Percentiles rank a stretch among this genome's conserved stretches.
These are phyloP conservation scores for Alternaria viburni DNA, from an alignment of 2,329 filamentous ascomycete species.

Conservation along the genomic window DNA sequence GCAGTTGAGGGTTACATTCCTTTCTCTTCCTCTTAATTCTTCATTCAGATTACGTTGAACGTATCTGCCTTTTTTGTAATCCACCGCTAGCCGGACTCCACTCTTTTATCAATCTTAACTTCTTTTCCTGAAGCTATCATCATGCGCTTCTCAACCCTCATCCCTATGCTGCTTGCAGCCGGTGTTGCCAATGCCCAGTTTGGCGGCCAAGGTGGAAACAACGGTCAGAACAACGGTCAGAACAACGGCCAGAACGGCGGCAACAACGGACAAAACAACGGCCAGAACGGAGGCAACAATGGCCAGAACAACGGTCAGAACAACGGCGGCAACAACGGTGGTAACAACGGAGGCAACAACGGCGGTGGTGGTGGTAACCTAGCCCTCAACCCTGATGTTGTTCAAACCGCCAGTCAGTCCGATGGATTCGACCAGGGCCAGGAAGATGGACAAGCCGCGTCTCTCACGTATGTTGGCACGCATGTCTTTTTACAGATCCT, in stretches of 20 bases:
- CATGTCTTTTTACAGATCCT: not conserved
- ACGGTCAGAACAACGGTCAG: constrained; percentile 14
- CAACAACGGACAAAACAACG: constrained; percentile 10
- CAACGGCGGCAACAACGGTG: constrained; percentile 7
- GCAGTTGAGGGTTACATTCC: constrained; percentile 50
- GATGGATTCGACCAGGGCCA: constrained; percentile 50
- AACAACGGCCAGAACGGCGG: constrained; percentile 17
- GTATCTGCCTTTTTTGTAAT: constrained; percentile 49
- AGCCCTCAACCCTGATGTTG: constrained; percentile 46
- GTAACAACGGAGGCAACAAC: constrained; percentile 5
- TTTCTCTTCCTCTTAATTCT: constrained; percentile 48
- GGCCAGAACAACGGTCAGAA: constrained; percentile 16
- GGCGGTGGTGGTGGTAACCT: constrained; percentile 23
- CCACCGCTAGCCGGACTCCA: constrained; percentile 48
- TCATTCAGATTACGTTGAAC: constrained; percentile 50
- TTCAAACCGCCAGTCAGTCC: constrained; percentile 52
- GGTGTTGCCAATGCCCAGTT: constrained; percentile 45
- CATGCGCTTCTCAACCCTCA: constrained; percentile 46
- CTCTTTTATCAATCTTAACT: constrained; percentile 36
- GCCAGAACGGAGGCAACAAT: constrained; percentile 26
- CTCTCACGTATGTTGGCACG: constrained; percentile 50
- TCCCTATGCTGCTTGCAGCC: constrained; percentile 44
- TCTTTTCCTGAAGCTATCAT: constrained; percentile 24
- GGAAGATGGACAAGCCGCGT: constrained; percentile 53
- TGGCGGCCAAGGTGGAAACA: constrained; percentile 21